phyloP scores from a whole-genome alignment of 1,284 basidiomycete genomes.

The Austroboletus novae-zelandiae region DNA sequence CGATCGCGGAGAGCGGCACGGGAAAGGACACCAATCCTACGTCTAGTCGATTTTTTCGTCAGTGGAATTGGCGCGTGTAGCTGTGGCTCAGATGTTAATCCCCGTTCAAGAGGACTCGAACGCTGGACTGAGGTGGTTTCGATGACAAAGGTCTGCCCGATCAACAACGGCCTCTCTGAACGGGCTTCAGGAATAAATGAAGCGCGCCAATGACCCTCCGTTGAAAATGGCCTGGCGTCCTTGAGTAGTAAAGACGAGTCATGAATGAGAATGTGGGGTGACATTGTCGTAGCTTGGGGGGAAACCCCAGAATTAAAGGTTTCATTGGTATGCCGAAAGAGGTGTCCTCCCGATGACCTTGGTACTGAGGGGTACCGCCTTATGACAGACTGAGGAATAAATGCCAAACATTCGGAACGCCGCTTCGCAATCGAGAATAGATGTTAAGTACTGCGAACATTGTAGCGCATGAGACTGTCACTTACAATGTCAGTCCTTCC shows the following conservation, averaged over 20 bases:
- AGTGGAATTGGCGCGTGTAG: not conserved
- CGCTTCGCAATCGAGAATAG: constrained; percentile 5
- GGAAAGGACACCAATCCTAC: constrained; percentile 18
- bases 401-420: constrained; percentile 25
- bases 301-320: not conserved
- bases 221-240: constrained; percentile 2
- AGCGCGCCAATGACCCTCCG: constrained; percentile 1
- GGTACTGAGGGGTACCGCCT: constrained; percentile 20
- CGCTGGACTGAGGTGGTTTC: not conserved
- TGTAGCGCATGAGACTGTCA: not conserved
- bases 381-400: constrained; percentile 29
- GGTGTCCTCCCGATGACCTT: not conserved
- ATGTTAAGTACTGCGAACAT: not conserved
- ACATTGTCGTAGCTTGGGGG: constrained; percentile 1
- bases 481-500: constrained; percentile 12
- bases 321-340: not conserved
- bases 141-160: not conserved
- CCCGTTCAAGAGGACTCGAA: not conserved
- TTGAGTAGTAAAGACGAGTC: constrained; percentile 5
- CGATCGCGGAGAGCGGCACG: constrained; percentile 24
- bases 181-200: constrained; percentile 1
- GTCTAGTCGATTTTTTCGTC: not conserved
- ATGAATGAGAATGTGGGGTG: not conserved
- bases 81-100: not conserved
- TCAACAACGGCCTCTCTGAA: not conserved